Conservation (phyloP, 164 flowering plant genomes). For the Vitis amurensis region DNA sequence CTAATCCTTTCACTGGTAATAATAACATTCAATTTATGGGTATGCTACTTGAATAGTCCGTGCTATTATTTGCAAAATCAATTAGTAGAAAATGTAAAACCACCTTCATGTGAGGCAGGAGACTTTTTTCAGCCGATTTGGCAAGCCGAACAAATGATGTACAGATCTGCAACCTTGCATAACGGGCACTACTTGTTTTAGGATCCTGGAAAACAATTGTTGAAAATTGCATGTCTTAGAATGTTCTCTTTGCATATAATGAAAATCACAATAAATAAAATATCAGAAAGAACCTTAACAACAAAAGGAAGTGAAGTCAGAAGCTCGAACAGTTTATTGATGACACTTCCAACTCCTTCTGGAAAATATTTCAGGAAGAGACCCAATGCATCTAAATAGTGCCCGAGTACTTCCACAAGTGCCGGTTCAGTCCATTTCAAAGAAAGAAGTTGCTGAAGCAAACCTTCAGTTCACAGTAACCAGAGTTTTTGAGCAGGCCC, state of each 20-base stretch:
- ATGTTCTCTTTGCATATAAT: slow-evolving; percentile 2
- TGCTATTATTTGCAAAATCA: background rate
- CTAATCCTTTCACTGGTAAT: background rate
- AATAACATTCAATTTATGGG: background rate
- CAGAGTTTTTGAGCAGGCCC: slow-evolving; percentile 21
- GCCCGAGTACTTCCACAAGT: slow-evolving; percentile 72
- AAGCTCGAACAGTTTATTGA: slow-evolving; percentile 92
- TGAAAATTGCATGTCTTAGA: background rate
- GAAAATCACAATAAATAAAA: slow-evolving; percentile 2
- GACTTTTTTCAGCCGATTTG: slow-evolving; percentile 77
- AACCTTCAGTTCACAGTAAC: slow-evolving; percentile 49
- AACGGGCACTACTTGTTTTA: slow-evolving; percentile 64
- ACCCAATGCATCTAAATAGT: slow-evolving; percentile 83
- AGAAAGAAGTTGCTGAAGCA: slow-evolving; percentile 80
- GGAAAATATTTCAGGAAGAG: slow-evolving; percentile 81
- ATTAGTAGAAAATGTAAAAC: background rate
- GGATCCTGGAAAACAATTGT: slow-evolving; percentile 68
- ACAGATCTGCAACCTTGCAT: slow-evolving; percentile 93
- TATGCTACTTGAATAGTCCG: background rate
- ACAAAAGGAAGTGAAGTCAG: slow-evolving; percentile 71
- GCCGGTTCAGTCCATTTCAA: slow-evolving; percentile 89
- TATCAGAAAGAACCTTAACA: slow-evolving; percentile 52
- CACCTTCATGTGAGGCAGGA: slow-evolving; percentile 99
- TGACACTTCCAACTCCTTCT: slow-evolving; percentile 81
- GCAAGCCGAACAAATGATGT: slow-evolving; percentile 91